Base-by-base conservation (phyloP, 2,329 filamentous ascomycete genomes). In the Chaetomiaceae sp. region DNA sequence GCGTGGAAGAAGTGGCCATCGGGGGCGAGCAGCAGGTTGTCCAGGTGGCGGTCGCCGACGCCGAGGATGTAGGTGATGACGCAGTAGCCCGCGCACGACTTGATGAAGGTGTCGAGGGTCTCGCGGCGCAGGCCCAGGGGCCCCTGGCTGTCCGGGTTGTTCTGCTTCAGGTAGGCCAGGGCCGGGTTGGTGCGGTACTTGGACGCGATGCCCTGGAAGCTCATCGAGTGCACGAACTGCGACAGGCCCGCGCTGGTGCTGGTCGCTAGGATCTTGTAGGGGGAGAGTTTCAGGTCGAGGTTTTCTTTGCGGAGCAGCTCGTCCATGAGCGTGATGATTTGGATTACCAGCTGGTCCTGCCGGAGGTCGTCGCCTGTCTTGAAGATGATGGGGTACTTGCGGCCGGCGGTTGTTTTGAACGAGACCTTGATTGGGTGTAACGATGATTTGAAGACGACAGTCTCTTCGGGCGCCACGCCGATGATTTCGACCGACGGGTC, bases 1-100 rank as follows among this genome's bases (percentile, higher is more conserved):
- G 91, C 90, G 64, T 98, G 93, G 76, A 98, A 96, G 72, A 98
- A 98, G 66, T 94, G 88, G 0, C 82, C 93, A 56, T 90, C 85
- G 1, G 93, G 90, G 0, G 89, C 81, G 5, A 98, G 79, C 20
- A 98, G 81, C 1, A 98, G 79, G 60, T 98, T 98, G 64, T 98
- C 93, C 2, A 97, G 76, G 67, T 98, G 93, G 2, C 93, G 83
- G 63, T 98, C 93, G 17, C 93, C 93, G 3, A 98, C 93, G 26
- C 93, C 94, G 11, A 98, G 79, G 14, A 98, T 86, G 65, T 98
- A 98, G 0, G 94, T 98, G 56, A 98, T 96, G 12, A 98, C 93
- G 65, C 93, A 97, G 68, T 98, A 98, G 27, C 93, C 93, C 0
- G 93, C 93, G 61, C 93, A 96, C 0, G 89, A 95, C 62, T 90